These are phyloP conservation scores for Fusarium nanum DNA, from an alignment of 2,329 filamentous ascomycete genomes.

Conservation along the genomic window DNA sequence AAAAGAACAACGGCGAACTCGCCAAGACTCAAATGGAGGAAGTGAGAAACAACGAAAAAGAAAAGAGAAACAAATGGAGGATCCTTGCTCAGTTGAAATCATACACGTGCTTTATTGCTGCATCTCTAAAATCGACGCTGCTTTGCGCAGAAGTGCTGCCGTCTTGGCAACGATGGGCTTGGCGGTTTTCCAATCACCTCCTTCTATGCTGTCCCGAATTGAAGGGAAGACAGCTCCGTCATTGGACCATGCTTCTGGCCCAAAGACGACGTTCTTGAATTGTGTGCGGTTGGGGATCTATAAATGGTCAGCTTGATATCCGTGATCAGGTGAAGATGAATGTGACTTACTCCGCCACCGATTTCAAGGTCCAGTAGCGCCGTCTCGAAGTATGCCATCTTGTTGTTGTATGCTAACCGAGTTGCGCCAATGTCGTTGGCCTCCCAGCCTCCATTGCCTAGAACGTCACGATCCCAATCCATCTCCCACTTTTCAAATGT, in stretches of 20 bases:
- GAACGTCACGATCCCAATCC: slow-evolving; percentile 78
- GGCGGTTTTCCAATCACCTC: slow-evolving; percentile 75
- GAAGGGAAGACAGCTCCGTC: slow-evolving; percentile 67
- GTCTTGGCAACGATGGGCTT: slow-evolving; percentile 77
- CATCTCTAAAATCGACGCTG: slow-evolving; percentile 58
- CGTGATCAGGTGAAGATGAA: not conserved
- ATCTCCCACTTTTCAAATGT: slow-evolving; percentile 81
- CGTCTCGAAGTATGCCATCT: slow-evolving; percentile 84
- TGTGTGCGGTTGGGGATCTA: slow-evolving; percentile 89
- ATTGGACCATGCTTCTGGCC: slow-evolving; percentile 79
- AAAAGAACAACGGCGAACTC: slow-evolving; percentile 31
- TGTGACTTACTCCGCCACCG: slow-evolving; percentile 76
- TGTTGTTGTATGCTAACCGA: slow-evolving; percentile 81
- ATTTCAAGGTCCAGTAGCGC: slow-evolving; percentile 80
- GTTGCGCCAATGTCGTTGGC: slow-evolving; percentile 72
- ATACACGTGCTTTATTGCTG: slow-evolving; percentile 34
- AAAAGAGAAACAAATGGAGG: slow-evolving; percentile 11
- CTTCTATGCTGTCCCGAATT: slow-evolving; percentile 83
- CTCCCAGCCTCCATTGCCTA: slow-evolving; percentile 80
- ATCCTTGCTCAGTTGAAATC: slow-evolving; percentile 29
- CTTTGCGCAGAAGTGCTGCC: slow-evolving; percentile 72
- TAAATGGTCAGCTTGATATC: slow-evolving; percentile 23
- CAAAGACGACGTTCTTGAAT: slow-evolving; percentile 93
- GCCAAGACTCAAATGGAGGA: slow-evolving; percentile 25
- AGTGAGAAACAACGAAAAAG: slow-evolving; percentile 17